Percentiles rank a stretch among this genome's conserved stretches.
phyloP scores from a whole-genome alignment of 225 moss, liverwort and hornwort species.

The Pleurozium schreberi region DNA sequence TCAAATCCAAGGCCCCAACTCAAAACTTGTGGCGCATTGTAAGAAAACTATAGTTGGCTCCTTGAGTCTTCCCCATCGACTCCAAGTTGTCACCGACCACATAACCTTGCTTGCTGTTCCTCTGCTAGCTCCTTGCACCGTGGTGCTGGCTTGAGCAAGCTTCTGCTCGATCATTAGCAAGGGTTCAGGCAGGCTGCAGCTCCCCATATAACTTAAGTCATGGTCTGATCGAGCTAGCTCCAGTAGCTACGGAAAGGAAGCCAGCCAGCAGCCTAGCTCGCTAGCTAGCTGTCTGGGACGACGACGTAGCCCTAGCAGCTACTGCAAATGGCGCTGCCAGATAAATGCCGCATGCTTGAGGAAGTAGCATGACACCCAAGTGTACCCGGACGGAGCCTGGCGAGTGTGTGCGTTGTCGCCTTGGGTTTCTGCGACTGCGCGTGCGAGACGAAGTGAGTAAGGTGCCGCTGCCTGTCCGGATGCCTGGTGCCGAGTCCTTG shows the following conservation, averaged over 20 bases:
- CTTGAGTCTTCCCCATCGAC: background rate
- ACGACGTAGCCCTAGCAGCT: background rate
- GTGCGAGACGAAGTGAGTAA: conserved; percentile 4
- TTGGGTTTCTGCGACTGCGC: conserved; percentile 17
- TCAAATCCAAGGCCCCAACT: background rate
- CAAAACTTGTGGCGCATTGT: background rate
- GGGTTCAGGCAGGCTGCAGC: background rate
- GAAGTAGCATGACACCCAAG: background rate
- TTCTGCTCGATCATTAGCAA: background rate
- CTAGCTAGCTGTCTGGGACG: background rate
- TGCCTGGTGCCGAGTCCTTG: background rate
- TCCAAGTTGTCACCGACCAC: background rate
- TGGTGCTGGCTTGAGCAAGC: background rate
- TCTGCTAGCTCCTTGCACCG: background rate
- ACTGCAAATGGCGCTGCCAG: conserved; percentile 1
- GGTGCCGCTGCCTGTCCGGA: conserved; percentile 8
- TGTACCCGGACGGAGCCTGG: background rate
- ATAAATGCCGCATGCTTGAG: conserved; percentile 45
- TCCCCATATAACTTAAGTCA: no score
- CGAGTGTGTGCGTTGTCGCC: conserved; percentile 12
- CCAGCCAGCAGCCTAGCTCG: background rate
- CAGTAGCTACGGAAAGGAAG: no score
- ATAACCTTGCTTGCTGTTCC: background rate
- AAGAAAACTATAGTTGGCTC: background rate
- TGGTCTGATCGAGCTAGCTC: background rate